Base-by-base conservation (phyloP, 2,329 filamentous ascomycete species). In the Cladophialophora carrionii region DNA sequence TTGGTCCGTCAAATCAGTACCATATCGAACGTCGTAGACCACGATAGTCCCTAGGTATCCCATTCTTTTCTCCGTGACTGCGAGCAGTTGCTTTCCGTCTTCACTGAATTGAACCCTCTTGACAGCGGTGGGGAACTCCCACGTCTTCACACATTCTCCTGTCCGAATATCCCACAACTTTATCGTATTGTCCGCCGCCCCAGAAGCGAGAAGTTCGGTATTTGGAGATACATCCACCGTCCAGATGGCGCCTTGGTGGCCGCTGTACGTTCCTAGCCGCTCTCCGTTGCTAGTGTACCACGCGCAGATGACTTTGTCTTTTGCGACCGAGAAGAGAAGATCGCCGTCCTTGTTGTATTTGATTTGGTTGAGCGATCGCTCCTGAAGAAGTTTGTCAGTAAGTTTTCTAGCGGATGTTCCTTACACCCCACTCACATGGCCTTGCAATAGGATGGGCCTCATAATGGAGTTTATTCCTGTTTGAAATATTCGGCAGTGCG, bases 261-360 rank as follows among this genome's bases (percentile, higher is more conserved):
- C 95, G 77, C 91, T 89, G 83, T 98, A 99, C 74, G 94, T 95
- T 75, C 95, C 95, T 75, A 98, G 86, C 75, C 95, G 90, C 85
- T 99, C 95, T 82, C 95, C 95, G 80, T 99, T 99, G 83, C 96
- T 92, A 71, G 92, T 90, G 82, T 88, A 98, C 95, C 95, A 99
- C 71, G 88, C 94, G 85, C 94, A 96, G 75, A 97, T 92, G 76
- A 96, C 87, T 82, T 97, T 94, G 81, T 98, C 94, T 83, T 98
- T 98, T 73, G 92, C 87, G 67, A 92, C 91, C 70, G 93, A 96
- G 84, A 98, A 97, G 78, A 98, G 88, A 72, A 98, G 87, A 78
- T 99, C 95, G 81, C 95, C 95, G 82, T 99, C 95, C 80, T 88
- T 87, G 82, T 93, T 96, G 83, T 91, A 96, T 88, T 88, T 91